Base-by-base conservation (phyloP, 139 green algal genomes). In the Marvania coccoides region DNA sequence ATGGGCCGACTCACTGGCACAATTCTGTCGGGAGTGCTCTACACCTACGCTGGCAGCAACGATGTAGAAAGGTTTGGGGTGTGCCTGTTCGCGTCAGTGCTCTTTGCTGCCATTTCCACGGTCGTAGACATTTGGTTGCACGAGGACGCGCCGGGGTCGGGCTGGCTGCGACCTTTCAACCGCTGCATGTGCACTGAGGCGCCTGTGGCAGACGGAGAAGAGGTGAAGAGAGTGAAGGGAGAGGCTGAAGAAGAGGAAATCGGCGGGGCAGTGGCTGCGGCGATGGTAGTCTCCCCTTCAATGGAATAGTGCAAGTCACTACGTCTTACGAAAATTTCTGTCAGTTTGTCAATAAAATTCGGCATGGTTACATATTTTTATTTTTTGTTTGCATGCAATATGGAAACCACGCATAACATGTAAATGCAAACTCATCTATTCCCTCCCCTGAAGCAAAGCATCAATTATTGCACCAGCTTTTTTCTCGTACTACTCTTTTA, bases 1-100 rank as follows among this genome's bases (percentile, higher is more conserved):
- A 73, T 87, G 48, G 88, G 88, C 1, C 80, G 88, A 7, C 74
- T 95, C 24, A 61, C 69, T 26, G 87, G 88, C 54, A 95, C 88
- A 2, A 65, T 95, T 5, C 70, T 86, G 3, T 88, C 76, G 2
- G 88, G 84, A 9, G 82, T 83, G 29, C 71, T 94, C 55, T 95
- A 94, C 69, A 82, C 78, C 2, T 92, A 86, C 60, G 77, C 75
- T 0, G 84, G 81, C 15, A 61, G 47, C 58, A 81, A 39, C 26
- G 34, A 81, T 3, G 64, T 84, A 5, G 59, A 79, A 5, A 83
- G 88, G 19, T 89, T 95, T 51, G 88, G 85, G 5, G 78, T 65
- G 24, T 95, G 88, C 77, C 88, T 95, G 58, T 78, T 85, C 58
- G 78, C 78, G 2, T 88, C 81, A 0, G 47, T 82, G 3, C 71